Conservation (phyloP, 352 stramenopile species). For the Pythium rhizo-oryzae region DNA sequence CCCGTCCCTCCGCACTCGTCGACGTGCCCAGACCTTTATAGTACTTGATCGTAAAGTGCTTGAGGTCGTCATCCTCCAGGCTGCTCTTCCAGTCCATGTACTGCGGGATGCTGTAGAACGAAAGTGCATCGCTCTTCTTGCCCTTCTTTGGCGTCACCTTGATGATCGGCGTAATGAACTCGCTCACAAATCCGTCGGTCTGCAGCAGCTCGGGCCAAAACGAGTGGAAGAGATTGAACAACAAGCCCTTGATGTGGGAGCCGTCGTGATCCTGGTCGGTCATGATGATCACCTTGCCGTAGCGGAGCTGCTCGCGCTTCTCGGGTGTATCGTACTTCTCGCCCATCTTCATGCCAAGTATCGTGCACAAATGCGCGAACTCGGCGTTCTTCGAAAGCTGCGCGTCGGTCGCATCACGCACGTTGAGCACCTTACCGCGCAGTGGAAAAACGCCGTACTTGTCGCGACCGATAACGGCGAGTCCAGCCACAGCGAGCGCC, state of each 20-base stretch:
- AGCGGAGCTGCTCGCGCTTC: slow-evolving; percentile 92
- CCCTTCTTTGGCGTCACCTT: slow-evolving; percentile 92
- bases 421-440: slow-evolving; percentile 95
- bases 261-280: slow-evolving; percentile 99
- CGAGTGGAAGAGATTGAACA: slow-evolving; percentile 99
- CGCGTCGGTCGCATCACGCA: slow-evolving; percentile 81
- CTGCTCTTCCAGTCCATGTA: slow-evolving; percentile 96
- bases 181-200: slow-evolving; percentile 94
- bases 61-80: slow-evolving; percentile 47
- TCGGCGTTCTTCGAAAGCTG: slow-evolving; percentile 95
- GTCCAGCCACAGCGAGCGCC: slow-evolving; percentile 97
- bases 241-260: slow-evolving; percentile 99
- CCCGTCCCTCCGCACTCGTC: slow-evolving; percentile 96
- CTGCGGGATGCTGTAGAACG: slow-evolving; percentile 98
- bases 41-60: slow-evolving; percentile 98
- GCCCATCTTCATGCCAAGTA: slow-evolving; percentile 98
- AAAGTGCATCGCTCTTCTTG: slow-evolving; percentile 61
- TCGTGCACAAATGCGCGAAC: slow-evolving; percentile 96
- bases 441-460: slow-evolving; percentile 99
- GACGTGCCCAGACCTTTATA: slow-evolving; percentile 99
- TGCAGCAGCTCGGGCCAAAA: slow-evolving; percentile 98
- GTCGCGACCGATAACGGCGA: slow-evolving; percentile 98
- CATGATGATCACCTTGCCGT: slow-evolving; percentile 99
- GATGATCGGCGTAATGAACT: slow-evolving; percentile 99
- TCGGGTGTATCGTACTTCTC: slow-evolving; percentile 93